Conservation (phyloP, 78 protist species). For the Monocercomonoides exilis region DNA sequence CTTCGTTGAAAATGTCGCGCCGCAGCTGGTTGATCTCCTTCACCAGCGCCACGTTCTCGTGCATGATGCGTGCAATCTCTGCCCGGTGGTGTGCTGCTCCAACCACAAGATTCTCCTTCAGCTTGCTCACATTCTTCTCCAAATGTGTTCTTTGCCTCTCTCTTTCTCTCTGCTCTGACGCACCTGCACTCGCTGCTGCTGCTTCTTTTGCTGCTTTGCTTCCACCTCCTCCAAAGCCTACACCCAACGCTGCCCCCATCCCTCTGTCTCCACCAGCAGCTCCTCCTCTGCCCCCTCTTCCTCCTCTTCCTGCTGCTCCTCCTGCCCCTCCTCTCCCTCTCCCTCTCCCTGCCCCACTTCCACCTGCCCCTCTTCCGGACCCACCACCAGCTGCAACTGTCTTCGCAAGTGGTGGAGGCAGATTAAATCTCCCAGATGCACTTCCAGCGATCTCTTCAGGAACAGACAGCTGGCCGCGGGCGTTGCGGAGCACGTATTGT, state of each 20-base stretch:
- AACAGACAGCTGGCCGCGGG: neutral
- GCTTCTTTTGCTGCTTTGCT: neutral
- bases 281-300: neutral
- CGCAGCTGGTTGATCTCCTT: constrained; percentile 20
- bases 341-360: neutral
- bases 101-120: neutral
- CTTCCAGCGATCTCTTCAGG: neutral
- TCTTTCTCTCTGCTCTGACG: neutral
- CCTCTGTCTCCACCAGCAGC: neutral
- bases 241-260: too few species aligned
- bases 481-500: neutral
- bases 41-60: constrained; percentile 11
- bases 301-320: neutral
- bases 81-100: neutral
- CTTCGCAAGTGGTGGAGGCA: neutral
- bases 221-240: neutral
- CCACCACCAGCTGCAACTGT: neutral
- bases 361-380: neutral
- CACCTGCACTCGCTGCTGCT: neutral
- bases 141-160: neutral
- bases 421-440: neutral
- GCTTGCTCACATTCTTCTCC: neutral
- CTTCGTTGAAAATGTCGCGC: constrained; percentile 4
- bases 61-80: constrained; percentile 8
- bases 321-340: neutral